phyloP scores from a whole-genome alignment of 75 land plant genomes.

The Larix kaempferi region DNA sequence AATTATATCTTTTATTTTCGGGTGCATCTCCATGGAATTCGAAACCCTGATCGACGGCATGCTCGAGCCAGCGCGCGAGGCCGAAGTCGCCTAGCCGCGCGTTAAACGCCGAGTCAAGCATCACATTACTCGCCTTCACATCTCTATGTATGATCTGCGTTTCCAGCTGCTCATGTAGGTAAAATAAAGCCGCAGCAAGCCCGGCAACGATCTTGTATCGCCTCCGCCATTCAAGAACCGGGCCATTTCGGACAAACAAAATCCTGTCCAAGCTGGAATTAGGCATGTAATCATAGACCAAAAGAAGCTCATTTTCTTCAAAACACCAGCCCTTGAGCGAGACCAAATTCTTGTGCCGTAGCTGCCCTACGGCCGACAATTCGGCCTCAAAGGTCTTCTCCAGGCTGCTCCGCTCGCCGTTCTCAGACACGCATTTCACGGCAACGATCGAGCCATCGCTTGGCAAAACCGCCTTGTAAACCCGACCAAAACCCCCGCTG shows the following conservation, averaged over 20 bases:
- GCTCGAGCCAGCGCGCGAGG: constrained; percentile 70
- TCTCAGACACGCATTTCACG: constrained; percentile 53
- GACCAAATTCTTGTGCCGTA: constrained; percentile 80
- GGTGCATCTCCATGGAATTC: constrained; percentile 28
- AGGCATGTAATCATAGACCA: constrained; percentile 84
- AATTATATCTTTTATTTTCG: neutral
- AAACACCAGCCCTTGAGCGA: constrained; percentile 74
- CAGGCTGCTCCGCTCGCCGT: constrained; percentile 26
- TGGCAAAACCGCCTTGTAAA: constrained; percentile 59
- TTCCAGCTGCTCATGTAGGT: constrained; percentile 69
- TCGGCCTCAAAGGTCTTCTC: constrained; percentile 71
- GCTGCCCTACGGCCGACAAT: constrained; percentile 62
- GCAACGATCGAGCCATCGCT: constrained; percentile 56
- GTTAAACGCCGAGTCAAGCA: constrained; percentile 74
- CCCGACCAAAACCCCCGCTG: constrained; percentile 71
- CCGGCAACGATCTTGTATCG: constrained; percentile 45
- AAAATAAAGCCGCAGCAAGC: constrained; percentile 65
- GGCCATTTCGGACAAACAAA: constrained; percentile 23
- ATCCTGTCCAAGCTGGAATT: constrained; percentile 65
- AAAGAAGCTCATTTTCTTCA: constrained; percentile 67
- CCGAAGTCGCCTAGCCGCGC: constrained; percentile 87
- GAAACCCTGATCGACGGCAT: constrained; percentile 55
- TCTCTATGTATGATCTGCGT: constrained; percentile 76
- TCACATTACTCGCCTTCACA: constrained; percentile 81
- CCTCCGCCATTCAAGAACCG: constrained; percentile 36